Evolutionary conservation across 164 flowering plant genomes (phyloP).

Genomic region (Amborella trichopoda): DNA sequence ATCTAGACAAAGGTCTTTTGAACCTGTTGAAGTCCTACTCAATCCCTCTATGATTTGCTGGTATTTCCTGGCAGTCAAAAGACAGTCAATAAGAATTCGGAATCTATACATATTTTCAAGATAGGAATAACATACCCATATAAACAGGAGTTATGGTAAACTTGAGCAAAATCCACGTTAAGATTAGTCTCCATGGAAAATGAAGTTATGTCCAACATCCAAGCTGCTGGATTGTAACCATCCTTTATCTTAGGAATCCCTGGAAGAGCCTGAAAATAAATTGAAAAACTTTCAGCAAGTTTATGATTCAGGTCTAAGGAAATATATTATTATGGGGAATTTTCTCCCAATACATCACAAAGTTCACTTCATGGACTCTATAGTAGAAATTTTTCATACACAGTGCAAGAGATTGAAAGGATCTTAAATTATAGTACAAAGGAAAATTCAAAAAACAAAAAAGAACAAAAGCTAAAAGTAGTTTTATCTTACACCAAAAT

Average conservation of each 20-base stretch:
- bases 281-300: too few species aligned
- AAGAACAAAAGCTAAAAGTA: too few species aligned
- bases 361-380: slow-evolving; percentile 1
- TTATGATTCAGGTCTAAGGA: too few species aligned
- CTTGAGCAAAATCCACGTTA: background rate
- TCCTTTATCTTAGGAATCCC: background rate
- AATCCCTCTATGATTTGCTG: background rate
- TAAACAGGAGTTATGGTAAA: background rate
- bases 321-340: too few species aligned
- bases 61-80: background rate
- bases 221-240: background rate
- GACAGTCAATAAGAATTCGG: background rate
- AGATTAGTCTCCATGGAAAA: background rate
- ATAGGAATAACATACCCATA: background rate
- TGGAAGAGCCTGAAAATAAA: background rate
- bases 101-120: background rate
- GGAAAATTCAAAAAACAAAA: too few species aligned
- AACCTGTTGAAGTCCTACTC: background rate
- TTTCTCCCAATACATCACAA: too few species aligned
- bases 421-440: too few species aligned
- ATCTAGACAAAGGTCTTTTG: background rate
- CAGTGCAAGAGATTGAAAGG: too few species aligned
- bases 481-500: too few species aligned
- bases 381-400: too few species aligned
- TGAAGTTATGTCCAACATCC: background rate